Percentiles rank a stretch among this genome's conserved stretches.
Conservation (phyloP, 148 eudicot genomes). For the Rhododendron kiyosumense region DNA sequence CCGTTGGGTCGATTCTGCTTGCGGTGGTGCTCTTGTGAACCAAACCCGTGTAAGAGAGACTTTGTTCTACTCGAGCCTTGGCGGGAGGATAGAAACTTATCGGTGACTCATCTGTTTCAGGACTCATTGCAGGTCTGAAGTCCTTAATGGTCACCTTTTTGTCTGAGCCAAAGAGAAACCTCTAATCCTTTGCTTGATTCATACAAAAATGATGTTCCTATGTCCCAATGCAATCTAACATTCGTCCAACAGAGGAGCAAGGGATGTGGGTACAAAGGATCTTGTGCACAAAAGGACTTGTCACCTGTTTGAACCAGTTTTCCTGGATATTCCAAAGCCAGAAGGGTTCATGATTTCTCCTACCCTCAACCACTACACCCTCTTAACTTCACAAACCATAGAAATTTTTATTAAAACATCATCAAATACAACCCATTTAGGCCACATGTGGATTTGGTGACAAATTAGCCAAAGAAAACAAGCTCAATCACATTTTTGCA, state of each 20-base stretch:
- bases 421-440: background rate
- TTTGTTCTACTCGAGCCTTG: background rate
- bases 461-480: background rate
- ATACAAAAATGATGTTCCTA: background rate
- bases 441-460: too few relatives aligned
- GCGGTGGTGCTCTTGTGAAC: background rate
- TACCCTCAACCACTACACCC: background rate
- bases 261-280: background rate
- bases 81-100: background rate
- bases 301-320: background rate
- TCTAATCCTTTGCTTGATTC: background rate
- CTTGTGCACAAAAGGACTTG: background rate
- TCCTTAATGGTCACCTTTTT: background rate
- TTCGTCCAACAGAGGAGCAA: background rate
- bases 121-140: background rate
- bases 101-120: background rate
- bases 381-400: background rate
- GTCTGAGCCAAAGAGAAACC: background rate
- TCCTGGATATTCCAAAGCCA: background rate
- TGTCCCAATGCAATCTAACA: background rate
- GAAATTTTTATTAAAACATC: background rate
- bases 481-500: background rate
- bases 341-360: background rate
- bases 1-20: background rate
- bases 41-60: background rate